Percentiles rank a stretch among this genome's conserved stretches.
phyloP scores from a whole-genome alignment of 2,329 filamentous ascomycete genomes.

The Microdochium bolleyi region DNA sequence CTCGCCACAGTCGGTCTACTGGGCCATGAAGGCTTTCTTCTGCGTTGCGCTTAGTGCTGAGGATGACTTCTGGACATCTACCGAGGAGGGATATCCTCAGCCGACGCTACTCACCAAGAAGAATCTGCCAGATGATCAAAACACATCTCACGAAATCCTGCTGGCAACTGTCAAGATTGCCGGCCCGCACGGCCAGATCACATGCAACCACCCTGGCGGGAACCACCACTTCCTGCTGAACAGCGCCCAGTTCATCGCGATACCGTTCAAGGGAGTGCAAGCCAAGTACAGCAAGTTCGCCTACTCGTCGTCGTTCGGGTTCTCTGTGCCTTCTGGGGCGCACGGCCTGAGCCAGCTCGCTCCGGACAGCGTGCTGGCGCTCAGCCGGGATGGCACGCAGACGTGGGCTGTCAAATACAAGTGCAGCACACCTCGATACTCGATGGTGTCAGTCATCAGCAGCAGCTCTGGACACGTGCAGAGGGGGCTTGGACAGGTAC shows the following conservation, averaged over 20 bases:
- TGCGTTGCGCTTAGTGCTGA: constrained; percentile 16
- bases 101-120: too few species aligned
- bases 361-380: constrained; percentile 19
- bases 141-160: too few species aligned
- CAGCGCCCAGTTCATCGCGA: constrained; percentile 26
- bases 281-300: constrained; percentile 40
- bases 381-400: constrained; percentile 18
- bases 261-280: constrained; percentile 28
- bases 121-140: too few species aligned
- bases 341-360: constrained; percentile 22
- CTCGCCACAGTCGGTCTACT: too few species aligned
- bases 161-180: too few species aligned
- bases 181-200: constrained; percentile 29
- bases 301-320: constrained; percentile 38
- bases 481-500: too few species aligned
- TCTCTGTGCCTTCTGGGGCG: constrained; percentile 30
- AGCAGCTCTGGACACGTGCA: too few species aligned
- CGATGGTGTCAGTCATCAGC: too few species aligned
- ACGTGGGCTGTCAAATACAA: too few species aligned
- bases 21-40: too few species aligned
- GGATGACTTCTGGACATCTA: constrained; percentile 35
- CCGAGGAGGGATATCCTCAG: constrained; percentile 15
- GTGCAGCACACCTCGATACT: too few species aligned
- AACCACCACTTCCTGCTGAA: constrained; percentile 34
- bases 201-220: constrained; percentile 23